Conservation (phyloP, 306 rosid species). For the Sechiopsis laciniata region DNA sequence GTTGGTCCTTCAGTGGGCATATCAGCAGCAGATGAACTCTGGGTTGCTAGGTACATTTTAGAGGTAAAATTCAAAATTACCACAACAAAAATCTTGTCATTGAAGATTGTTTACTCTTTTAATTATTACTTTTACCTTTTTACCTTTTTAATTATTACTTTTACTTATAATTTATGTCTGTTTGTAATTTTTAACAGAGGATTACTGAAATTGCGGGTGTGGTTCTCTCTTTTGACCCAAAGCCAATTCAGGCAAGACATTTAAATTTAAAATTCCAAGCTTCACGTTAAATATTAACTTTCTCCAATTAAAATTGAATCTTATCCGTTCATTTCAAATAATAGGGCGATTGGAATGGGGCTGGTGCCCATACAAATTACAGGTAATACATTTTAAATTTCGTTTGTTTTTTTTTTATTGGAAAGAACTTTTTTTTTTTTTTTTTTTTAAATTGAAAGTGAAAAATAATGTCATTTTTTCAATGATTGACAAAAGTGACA, state of each 20-base stretch:
- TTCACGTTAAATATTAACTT: background rate
- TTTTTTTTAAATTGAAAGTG: background rate
- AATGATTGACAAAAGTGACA: too few species aligned
- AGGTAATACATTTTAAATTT: slow-evolving; percentile 28
- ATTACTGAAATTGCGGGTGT: slow-evolving; percentile 55
- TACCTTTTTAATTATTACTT: background rate
- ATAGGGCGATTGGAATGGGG: slow-evolving; percentile 79
- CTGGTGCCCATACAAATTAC: slow-evolving; percentile 72
- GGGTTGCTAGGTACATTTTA: slow-evolving; percentile 57
- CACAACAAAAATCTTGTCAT: background rate
- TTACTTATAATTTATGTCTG: background rate
- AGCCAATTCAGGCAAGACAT: slow-evolving; percentile 49
- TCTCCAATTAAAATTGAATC: background rate
- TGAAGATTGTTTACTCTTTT: background rate
- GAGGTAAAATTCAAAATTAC: slow-evolving; percentile 33
- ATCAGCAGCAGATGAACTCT: slow-evolving; percentile 57
- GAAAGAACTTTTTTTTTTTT: background rate
- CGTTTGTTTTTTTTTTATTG: background rate
- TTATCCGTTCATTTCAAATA: background rate
- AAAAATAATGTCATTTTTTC: too few species aligned
- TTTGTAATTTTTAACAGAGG: slow-evolving; percentile 34
- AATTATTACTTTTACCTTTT: too few species aligned
- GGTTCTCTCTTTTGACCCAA: slow-evolving; percentile 58
- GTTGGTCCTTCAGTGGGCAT: slow-evolving; percentile 62
- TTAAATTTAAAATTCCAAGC: background rate